Conservation (phyloP, 768 basidiomycete genomes). For the Leccinum fibrillosum region DNA sequence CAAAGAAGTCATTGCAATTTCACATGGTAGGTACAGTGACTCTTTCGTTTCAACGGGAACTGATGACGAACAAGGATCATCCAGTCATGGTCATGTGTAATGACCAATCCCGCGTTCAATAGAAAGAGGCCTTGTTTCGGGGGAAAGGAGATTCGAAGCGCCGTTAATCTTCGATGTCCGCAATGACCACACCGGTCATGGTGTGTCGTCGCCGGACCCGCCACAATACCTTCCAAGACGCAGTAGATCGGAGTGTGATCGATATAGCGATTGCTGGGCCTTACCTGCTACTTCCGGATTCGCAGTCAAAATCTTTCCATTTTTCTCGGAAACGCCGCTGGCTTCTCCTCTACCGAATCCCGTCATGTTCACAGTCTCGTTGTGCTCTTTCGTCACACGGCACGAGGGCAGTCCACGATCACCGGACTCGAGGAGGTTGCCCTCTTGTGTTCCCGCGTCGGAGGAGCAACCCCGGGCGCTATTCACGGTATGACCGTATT, state of each 20-base stretch:
- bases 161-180: constrained; percentile 24
- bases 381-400: background rate
- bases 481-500: background rate
- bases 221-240: constrained; percentile 26
- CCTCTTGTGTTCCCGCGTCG: constrained; percentile 1
- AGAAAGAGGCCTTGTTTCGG: constrained; percentile 8
- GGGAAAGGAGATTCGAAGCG: constrained; percentile 3
- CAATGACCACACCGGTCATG: constrained; percentile 23
- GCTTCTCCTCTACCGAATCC: constrained; percentile 13
- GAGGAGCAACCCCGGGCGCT: background rate
- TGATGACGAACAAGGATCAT: background rate
- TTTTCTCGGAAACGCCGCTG: constrained; percentile 24
- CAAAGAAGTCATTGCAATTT: constrained; percentile 3
- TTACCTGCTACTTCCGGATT: constrained; percentile 27
- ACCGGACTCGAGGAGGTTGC: background rate
- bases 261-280: constrained; percentile 23
- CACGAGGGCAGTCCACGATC: constrained; percentile 5
- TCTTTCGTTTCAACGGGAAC: constrained; percentile 6
- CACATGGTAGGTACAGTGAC: background rate
- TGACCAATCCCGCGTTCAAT: constrained; percentile 5
- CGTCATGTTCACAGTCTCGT: background rate
- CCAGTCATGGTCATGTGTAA: background rate
- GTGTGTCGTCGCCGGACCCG: constrained; percentile 22
- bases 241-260: constrained; percentile 26
- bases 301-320: constrained; percentile 22